A percentile compares a stretch with the other conserved stretches of the same genome.
Evolutionary conservation across 495 filamentous ascomycete species (phyloP).

Genomic region (Antarctomyces pellizariae): DNA sequence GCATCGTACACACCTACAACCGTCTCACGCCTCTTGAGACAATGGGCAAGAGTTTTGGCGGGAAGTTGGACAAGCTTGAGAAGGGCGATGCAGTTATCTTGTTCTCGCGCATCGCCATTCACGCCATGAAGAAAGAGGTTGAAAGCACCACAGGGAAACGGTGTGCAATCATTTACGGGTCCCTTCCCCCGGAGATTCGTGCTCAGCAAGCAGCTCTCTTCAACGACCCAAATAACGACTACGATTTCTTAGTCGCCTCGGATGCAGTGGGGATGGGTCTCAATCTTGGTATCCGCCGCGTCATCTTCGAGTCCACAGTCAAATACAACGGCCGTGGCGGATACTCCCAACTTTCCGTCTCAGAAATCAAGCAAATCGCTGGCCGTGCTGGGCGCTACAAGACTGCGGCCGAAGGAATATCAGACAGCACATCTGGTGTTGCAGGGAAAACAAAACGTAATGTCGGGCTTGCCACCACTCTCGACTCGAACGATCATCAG

Average conservation of each 20-base stretch:
- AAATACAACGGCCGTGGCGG: conserved; percentile 39
- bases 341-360: conserved; percentile 30
- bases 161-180: conserved; percentile 84
- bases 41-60: conserved; percentile 33
- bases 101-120: conserved; percentile 64
- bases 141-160: conserved; percentile 49
- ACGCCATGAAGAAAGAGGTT: conserved; percentile 55
- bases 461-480: conserved; percentile 56
- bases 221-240: conserved; percentile 85
- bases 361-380: conserved; percentile 83
- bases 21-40: conserved; percentile 57
- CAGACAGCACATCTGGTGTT: conserved; percentile 7
- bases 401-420: conserved; percentile 31
- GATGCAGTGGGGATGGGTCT: conserved; percentile 97
- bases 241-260: conserved; percentile 80
- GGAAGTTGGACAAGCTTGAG: conserved; percentile 37
- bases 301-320: conserved; percentile 58
- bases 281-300: conserved; percentile 77
- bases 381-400: conserved; percentile 82
- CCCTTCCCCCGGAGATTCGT: conserved; percentile 75
- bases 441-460: conserved; percentile 13
- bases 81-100: conserved; percentile 82
- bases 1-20: conserved; percentile 58
- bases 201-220: conserved; percentile 78
- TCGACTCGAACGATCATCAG: conserved; percentile 45